Evolutionary conservation across 345 rosid species (phyloP).

Genomic region (Rhodamnia rubescens): DNA sequence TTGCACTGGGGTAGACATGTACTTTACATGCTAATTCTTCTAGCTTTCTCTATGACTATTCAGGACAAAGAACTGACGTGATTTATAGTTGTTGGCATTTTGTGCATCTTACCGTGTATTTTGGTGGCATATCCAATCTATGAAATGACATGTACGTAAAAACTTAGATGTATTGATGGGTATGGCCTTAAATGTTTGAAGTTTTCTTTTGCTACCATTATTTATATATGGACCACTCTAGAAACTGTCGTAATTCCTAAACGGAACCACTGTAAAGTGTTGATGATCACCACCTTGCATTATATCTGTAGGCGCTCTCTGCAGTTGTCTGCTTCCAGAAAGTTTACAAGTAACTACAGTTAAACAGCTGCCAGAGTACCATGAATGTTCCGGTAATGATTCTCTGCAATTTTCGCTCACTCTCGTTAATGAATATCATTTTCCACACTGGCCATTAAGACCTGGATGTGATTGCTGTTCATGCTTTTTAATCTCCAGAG

Average conservation of each 20-base stretch:
- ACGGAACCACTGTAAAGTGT: neutral
- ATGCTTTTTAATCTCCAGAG: constrained; percentile 5
- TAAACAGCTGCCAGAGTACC: constrained; percentile 51
- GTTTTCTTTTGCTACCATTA: neutral
- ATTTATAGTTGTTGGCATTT: neutral
- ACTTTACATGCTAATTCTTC: neutral
- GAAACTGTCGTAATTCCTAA: neutral
- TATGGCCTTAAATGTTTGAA: neutral
- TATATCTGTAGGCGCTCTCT: constrained; percentile 30
- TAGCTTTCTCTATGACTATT: neutral
- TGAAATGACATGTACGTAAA: neutral
- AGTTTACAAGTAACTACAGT: constrained; percentile 64
- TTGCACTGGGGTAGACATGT: neutral
- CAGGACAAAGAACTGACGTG: neutral
- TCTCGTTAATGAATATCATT: neutral
- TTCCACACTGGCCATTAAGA: neutral
- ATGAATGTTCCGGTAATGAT: constrained; percentile 33
- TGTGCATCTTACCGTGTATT: neutral
- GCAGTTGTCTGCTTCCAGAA: constrained; percentile 75
- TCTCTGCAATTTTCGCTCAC: neutral
- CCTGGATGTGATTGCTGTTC: neutral
- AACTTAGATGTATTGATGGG: neutral
- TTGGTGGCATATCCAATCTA: neutral
- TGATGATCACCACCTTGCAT: neutral
- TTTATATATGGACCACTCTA: neutral